These are phyloP conservation scores for Rhodotorula taiwanensis DNA, from an alignment of 768 basidiomycete species.

Conservation along the genomic window DNA sequence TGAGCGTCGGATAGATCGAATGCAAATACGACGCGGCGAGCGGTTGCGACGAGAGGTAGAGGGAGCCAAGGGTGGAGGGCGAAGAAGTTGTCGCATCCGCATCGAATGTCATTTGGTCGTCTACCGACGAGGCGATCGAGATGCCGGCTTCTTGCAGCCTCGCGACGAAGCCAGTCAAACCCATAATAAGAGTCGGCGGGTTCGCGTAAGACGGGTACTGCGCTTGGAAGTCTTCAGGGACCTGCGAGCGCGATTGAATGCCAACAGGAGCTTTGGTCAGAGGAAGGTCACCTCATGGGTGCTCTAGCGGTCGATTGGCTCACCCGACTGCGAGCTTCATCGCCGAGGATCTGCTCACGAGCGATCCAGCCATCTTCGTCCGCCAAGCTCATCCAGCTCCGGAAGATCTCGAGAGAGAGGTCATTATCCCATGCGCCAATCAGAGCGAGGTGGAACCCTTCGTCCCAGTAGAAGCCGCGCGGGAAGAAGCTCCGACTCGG, in stretches of 20 bases:
- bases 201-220: conserved; percentile 93
- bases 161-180: conserved; percentile 78
- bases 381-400: conserved; percentile 80
- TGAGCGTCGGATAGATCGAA: conserved; percentile 73
- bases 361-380: conserved; percentile 95
- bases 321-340: conserved; percentile 90
- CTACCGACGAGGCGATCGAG: conserved; percentile 1
- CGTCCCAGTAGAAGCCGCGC: conserved; percentile 97
- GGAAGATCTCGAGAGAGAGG: conserved; percentile 78
- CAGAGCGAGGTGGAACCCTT: conserved; percentile 88
- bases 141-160: conserved; percentile 53
- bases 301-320: no score
- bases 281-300: neutral
- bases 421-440: conserved; percentile 92
- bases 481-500: conserved; percentile 97
- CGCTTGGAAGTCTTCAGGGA: conserved; percentile 80
- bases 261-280: no score
- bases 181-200: conserved; percentile 90
- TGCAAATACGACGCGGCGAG: conserved; percentile 63
- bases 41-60: conserved; percentile 55
- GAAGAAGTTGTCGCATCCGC: neutral
- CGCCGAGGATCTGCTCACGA: conserved; percentile 90
- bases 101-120: neutral
- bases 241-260: no score
- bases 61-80: conserved; percentile 15